Conservation (phyloP, 495 filamentous ascomycete species). For the Venustampulla echinocandica region DNA sequence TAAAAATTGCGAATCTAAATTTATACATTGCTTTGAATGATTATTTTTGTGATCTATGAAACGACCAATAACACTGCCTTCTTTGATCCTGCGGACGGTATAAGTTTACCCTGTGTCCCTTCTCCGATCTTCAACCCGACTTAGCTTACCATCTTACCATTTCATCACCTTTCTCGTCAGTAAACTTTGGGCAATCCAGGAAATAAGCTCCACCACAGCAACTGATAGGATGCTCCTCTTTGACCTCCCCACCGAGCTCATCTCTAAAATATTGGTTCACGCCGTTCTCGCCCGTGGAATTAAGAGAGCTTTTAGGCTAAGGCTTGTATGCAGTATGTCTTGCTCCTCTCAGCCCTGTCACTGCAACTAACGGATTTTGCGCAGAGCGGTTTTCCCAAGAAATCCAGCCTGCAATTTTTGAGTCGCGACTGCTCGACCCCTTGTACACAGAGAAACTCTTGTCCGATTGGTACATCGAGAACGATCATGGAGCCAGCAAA, state of each 20-base stretch:
- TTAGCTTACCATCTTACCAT: neutral
- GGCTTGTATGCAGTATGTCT: conserved; percentile 17
- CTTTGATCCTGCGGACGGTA: neutral
- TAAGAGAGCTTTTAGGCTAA: conserved; percentile 9
- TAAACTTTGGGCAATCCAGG: neutral
- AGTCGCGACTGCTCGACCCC: conserved; percentile 12
- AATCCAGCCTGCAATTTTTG: conserved; percentile 16
- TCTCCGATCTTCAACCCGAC: neutral
- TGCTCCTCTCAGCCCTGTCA: neutral
- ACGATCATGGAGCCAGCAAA: conserved; percentile 8
- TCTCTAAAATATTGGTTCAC: conserved; percentile 11
- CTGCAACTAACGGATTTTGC: neutral
- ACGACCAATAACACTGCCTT: neutral
- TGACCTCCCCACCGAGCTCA: conserved; percentile 15
- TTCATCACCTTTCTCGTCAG: neutral
- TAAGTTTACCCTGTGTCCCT: neutral
- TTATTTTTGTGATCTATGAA: neutral
- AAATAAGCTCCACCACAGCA: neutral
- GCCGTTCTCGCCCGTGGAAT: conserved; percentile 7
- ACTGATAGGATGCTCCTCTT: conserved; percentile 1
- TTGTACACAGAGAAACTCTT: neutral
- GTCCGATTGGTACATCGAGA: neutral
- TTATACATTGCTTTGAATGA: neutral
- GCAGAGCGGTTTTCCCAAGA: conserved; percentile 6
- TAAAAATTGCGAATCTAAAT: neutral